phyloP scores from a whole-genome alignment of 805 yeast species.

The Saturnispora gosingensis region DNA sequence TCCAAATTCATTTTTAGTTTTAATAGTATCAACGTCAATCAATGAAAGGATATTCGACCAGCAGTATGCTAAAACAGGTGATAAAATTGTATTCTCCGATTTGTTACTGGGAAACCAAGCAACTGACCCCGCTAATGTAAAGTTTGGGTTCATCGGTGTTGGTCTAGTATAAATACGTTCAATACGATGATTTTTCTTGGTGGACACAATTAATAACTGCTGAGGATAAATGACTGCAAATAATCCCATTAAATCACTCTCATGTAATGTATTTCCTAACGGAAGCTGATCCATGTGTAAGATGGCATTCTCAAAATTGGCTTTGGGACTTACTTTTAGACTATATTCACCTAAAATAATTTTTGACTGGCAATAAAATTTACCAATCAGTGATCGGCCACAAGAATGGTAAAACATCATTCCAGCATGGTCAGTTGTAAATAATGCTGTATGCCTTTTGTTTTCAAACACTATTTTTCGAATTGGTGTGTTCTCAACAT shows the following conservation, averaged over 20 bases:
- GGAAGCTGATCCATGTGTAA: conserved; percentile 47
- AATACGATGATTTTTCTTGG: conserved; percentile 40
- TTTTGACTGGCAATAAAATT: conserved; percentile 37
- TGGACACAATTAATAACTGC: conserved; percentile 44
- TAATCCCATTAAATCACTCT: conserved; percentile 49
- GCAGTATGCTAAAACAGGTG: conserved; percentile 52
- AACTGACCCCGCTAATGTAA: conserved; percentile 36
- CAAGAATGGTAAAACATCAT: conserved; percentile 58
- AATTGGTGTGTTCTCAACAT: conserved; percentile 31
- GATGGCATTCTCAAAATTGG: conserved; percentile 16
- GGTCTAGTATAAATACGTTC: conserved; percentile 48
- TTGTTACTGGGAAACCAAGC: conserved; percentile 55
- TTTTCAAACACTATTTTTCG: conserved; percentile 40
- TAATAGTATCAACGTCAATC: conserved; percentile 28
- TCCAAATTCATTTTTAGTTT: conserved; percentile 19
- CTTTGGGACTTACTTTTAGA: conserved; percentile 1
- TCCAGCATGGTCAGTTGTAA: conserved; percentile 49
- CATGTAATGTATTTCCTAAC: conserved; percentile 37
- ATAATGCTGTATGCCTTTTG: conserved; percentile 43
- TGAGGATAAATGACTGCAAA: conserved; percentile 50
- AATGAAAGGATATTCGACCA: conserved; percentile 58
- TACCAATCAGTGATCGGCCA: conserved; percentile 46
- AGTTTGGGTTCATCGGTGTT: conserved; percentile 23
- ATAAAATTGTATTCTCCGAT: conserved; percentile 12
- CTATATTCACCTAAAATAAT: conserved; percentile 45